Evolutionary conservation across 257 asterid species (phyloP).

Genomic region (Nicotiana noctiflora): DNA sequence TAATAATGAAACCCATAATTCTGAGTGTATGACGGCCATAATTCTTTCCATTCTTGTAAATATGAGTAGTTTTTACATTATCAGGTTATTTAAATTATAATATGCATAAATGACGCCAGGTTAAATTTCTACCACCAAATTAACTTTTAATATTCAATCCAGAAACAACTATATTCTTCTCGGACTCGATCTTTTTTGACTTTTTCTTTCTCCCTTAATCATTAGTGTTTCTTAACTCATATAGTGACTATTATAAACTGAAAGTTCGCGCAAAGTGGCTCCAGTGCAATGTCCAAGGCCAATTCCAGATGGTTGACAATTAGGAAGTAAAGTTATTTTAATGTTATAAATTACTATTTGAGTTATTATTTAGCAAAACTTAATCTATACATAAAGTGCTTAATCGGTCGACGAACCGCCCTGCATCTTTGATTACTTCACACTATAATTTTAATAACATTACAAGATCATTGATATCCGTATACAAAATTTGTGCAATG

Average conservation of each 20-base stretch:
- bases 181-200: neutral
- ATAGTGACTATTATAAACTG: neutral
- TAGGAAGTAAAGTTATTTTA: neutral
- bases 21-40: neutral
- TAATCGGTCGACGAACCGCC: neutral
- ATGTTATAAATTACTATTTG: neutral
- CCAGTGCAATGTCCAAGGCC: conserved; percentile 1
- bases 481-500: neutral
- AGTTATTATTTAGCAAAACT: neutral
- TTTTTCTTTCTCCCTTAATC: neutral
- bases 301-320: conserved; percentile 11
- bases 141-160: neutral
- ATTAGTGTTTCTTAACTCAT: neutral
- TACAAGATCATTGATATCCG: neutral
- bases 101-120: too few species aligned
- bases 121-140: neutral
- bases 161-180: neutral
- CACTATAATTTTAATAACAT: neutral
- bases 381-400: neutral
- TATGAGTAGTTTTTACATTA: too few species aligned
- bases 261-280: neutral
- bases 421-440: neutral
- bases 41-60: neutral
- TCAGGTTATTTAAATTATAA: too few species aligned
- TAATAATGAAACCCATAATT: too few species aligned